phyloP scores from a whole-genome alignment of 2,329 filamentous ascomycete species.

The Colletotrichum euphorbiae region DNA sequence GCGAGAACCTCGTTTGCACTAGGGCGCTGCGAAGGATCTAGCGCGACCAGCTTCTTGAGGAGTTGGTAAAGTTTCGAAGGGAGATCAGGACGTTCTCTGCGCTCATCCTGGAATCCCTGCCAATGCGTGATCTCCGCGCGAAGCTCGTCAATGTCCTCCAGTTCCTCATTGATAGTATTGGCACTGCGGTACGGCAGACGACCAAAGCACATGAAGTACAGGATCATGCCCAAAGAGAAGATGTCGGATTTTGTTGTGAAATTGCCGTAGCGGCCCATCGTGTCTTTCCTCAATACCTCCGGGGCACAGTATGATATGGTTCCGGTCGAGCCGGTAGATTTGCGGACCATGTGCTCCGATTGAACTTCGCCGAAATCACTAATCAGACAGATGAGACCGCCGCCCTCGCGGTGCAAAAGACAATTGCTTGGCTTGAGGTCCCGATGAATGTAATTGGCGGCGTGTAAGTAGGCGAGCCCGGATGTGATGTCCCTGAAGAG shows the following conservation, averaged over 20 bases:
- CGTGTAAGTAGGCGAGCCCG: slow-evolving; percentile 89
- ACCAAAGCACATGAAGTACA: slow-evolving; percentile 98
- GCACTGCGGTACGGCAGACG: slow-evolving; percentile 86
- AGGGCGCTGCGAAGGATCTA: slow-evolving; percentile 81
- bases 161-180: slow-evolving; percentile 88
- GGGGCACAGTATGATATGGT: slow-evolving; percentile 98
- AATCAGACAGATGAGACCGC: slow-evolving; percentile 82
- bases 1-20: slow-evolving; percentile 86
- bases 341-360: slow-evolving; percentile 81
- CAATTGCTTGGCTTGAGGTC: slow-evolving; percentile 98
- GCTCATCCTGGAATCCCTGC: slow-evolving; percentile 86
- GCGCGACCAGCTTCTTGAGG: slow-evolving; percentile 81
- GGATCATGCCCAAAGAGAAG: slow-evolving; percentile 98
- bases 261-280: slow-evolving; percentile 82
- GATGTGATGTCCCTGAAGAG: slow-evolving; percentile 97
- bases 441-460: slow-evolving; percentile 92
- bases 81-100: slow-evolving; percentile 80
- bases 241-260: slow-evolving; percentile 98
- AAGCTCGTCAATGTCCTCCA: slow-evolving; percentile 88
- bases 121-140: slow-evolving; percentile 88
- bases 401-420: slow-evolving; percentile 81
- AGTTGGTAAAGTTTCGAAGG: slow-evolving; percentile 88
- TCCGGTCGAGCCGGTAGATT: slow-evolving; percentile 91
- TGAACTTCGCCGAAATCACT: slow-evolving; percentile 99
- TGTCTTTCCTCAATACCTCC: slow-evolving; percentile 82